These are phyloP conservation scores for Alternaria angustiovoidea DNA, from an alignment of 2,329 filamentous ascomycete genomes.

Conservation along the genomic window DNA sequence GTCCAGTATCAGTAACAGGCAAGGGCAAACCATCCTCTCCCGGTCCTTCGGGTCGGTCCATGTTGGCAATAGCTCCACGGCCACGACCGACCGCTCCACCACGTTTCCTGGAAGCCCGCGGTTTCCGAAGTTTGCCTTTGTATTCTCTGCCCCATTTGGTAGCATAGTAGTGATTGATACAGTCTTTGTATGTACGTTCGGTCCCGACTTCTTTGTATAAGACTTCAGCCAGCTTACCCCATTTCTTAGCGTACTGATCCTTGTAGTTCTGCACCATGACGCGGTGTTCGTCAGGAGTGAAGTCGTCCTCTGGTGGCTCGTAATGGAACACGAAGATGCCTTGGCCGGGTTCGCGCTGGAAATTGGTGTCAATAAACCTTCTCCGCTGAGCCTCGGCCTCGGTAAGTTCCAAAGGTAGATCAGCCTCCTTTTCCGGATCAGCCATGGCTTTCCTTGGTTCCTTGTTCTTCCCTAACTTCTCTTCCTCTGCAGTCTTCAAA, in stretches of 20 bases:
- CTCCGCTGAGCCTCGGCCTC: constrained; percentile 66
- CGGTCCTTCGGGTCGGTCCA: constrained; percentile 50
- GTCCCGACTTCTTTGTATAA: constrained; percentile 59
- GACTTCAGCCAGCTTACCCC: constrained; percentile 76
- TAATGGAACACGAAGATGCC: constrained; percentile 76
- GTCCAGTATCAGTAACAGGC: constrained; percentile 57
- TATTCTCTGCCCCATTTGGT: constrained; percentile 78
- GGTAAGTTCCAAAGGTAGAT: constrained; percentile 74
- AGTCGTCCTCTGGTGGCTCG: constrained; percentile 76
- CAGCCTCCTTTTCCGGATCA: constrained; percentile 78
- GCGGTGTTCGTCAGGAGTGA: constrained; percentile 73
- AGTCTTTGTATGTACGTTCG: constrained; percentile 76
- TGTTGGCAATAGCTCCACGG: constrained; percentile 67
- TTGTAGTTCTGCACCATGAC: constrained; percentile 78
- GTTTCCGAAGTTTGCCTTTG: constrained; percentile 70
- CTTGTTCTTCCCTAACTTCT: constrained; percentile 71
- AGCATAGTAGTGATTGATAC: constrained; percentile 86
- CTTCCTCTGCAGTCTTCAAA: constrained; percentile 70
- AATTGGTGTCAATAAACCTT: constrained; percentile 71
- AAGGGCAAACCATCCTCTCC: constrained; percentile 50
- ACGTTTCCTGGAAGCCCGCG: constrained; percentile 41
- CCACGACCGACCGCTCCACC: constrained; percentile 53
- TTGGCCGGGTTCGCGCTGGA: constrained; percentile 69
- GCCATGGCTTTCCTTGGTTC: constrained; percentile 72
- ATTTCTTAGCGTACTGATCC: constrained; percentile 77